Evolutionary conservation across 176 grass and related monocot species (phyloP).

Genomic region (Oryza officinalis): DNA sequence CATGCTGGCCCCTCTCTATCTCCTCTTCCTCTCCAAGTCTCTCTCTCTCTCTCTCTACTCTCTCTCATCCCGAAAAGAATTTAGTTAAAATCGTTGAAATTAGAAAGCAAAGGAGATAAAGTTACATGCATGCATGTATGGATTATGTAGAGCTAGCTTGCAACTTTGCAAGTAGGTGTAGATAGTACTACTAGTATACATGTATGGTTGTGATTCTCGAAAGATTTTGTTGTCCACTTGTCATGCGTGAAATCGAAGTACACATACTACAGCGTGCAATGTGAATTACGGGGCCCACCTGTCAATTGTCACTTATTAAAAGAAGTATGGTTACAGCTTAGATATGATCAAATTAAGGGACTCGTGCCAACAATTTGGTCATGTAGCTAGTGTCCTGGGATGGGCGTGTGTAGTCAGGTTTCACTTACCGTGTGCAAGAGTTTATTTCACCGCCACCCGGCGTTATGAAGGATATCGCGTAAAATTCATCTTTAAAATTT

Average conservation of each 20-base stretch:
- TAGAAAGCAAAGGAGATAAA: background rate
- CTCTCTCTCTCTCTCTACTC: conserved; percentile 18
- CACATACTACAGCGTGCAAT: conserved; percentile 8
- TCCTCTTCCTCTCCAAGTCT: conserved; percentile 54
- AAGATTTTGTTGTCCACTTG: conserved; percentile 43
- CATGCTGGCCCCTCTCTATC: conserved; percentile 44
- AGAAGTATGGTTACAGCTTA: too few relatives aligned
- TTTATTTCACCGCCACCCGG: too few relatives aligned
- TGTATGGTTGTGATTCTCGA: conserved; percentile 20
- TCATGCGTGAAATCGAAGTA: conserved; percentile 11
- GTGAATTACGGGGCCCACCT: background rate
- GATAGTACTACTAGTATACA: conserved; percentile 2
- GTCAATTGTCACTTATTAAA: background rate
- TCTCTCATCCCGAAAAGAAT: background rate
- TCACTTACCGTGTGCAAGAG: too few relatives aligned
- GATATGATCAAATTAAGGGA: too few relatives aligned
- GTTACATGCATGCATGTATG: background rate
- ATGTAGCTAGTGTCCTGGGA: too few relatives aligned
- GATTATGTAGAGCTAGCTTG: conserved; percentile 37
- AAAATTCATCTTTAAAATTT: too few relatives aligned
- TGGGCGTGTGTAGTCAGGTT: too few relatives aligned
- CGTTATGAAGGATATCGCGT: too few relatives aligned
- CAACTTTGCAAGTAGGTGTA: conserved; percentile 46
- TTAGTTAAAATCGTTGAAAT: conserved; percentile 1
- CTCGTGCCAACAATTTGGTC: too few relatives aligned